phyloP scores from a whole-genome alignment of 805 yeast genomes.

The Suhomyces sp. region DNA sequence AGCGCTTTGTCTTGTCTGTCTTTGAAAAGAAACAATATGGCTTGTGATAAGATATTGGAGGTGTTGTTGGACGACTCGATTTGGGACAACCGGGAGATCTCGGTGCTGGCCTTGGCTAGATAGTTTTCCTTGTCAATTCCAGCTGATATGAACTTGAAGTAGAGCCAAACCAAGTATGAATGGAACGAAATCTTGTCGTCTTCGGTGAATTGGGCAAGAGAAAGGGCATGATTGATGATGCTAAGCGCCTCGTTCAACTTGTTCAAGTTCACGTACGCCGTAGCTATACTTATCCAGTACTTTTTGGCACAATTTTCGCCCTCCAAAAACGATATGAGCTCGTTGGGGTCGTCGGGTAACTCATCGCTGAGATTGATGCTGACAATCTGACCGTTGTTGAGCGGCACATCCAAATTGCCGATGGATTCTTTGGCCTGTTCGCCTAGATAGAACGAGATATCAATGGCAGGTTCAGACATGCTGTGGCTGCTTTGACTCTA shows the following conservation, averaged over 20 bases:
- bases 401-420: conserved; percentile 61
- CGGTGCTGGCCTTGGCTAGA: conserved; percentile 22
- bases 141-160: conserved; percentile 38
- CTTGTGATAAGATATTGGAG: conserved; percentile 61
- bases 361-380: conserved; percentile 78
- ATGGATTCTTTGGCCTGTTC: conserved; percentile 25
- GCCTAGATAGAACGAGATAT: conserved; percentile 35
- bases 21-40: conserved; percentile 56
- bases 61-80: conserved; percentile 16
- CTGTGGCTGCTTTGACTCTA: background rate
- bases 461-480: conserved; percentile 7
- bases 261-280: conserved; percentile 69
- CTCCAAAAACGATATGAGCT: conserved; percentile 71
- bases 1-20: conserved; percentile 70
- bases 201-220: conserved; percentile 31
- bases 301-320: conserved; percentile 74
- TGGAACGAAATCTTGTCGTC: conserved; percentile 53
- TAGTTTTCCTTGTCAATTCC: conserved; percentile 26
- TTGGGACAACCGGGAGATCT: conserved; percentile 18
- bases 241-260: conserved; percentile 59
- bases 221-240: conserved; percentile 61
- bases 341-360: conserved; percentile 85
- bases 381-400: conserved; percentile 76
- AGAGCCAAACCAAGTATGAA: conserved; percentile 72
- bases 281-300: conserved; percentile 82